phyloP scores from a whole-genome alignment of 257 asterid species.

The Agastache rugosa region DNA sequence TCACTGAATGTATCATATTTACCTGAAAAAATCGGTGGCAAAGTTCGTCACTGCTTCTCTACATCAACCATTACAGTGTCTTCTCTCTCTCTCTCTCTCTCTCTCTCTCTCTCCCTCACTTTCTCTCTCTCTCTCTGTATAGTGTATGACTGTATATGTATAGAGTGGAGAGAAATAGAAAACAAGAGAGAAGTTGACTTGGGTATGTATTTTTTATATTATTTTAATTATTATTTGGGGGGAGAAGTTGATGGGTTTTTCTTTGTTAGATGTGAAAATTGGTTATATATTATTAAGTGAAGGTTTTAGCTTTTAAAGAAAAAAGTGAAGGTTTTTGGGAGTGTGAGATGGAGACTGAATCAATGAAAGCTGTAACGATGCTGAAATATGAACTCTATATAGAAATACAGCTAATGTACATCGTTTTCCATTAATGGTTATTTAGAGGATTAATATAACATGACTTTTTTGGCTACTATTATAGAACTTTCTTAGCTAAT shows the following conservation, averaged over 20 bases:
- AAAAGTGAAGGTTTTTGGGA: constrained; percentile 17
- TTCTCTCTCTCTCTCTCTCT: background rate
- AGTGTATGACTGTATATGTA: background rate
- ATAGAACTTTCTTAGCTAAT: constrained; percentile 7
- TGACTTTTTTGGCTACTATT: background rate
- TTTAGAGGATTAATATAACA: constrained; percentile 2
- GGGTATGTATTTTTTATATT: background rate
- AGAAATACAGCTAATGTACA: constrained; percentile 35
- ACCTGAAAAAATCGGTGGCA: constrained; percentile 26
- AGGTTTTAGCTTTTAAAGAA: background rate
- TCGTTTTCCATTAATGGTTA: constrained; percentile 15
- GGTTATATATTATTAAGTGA: background rate
- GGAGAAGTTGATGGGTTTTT: constrained; percentile 3
- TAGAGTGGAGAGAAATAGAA: background rate
- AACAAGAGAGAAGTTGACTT: constrained; percentile 43
- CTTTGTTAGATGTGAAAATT: constrained; percentile 2
- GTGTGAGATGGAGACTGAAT: constrained; percentile 39
- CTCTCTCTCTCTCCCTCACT: constrained; percentile 4
- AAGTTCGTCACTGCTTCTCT: constrained; percentile 5
- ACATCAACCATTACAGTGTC: constrained; percentile 2
- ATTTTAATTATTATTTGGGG: background rate
- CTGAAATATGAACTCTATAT: constrained; percentile 33
- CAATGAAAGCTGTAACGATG: constrained; percentile 45
- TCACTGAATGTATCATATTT: background rate
- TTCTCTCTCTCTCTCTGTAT: background rate